Evolutionary conservation across 345 rosid species (phyloP).

Genomic region (Schrenkiella parvula): DNA sequence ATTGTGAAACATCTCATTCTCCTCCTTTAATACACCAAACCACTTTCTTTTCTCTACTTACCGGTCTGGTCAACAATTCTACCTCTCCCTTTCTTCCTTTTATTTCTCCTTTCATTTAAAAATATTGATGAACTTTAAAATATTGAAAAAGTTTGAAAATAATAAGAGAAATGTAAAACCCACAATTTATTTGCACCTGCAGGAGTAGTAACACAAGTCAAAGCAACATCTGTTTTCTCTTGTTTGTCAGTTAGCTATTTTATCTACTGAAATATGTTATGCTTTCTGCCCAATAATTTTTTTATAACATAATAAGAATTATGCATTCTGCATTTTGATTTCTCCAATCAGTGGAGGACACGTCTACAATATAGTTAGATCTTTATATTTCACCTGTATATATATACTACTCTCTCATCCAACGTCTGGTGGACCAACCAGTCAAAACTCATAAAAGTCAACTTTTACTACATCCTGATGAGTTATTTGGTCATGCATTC

Average conservation of each 20-base stretch:
- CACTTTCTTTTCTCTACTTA: constrained; percentile 24
- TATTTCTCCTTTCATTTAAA: neutral
- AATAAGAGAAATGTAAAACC: neutral
- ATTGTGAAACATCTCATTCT: constrained; percentile 25
- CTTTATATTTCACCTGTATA: neutral
- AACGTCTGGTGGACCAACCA: constrained; percentile 91
- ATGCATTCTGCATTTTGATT: neutral
- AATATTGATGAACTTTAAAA: neutral
- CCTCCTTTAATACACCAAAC: constrained; percentile 25
- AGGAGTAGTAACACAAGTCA: constrained; percentile 18
- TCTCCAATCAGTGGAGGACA: neutral
- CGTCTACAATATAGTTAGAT: neutral
- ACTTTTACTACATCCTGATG: neutral
- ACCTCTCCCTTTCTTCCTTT: neutral
- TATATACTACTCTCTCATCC: constrained; percentile 1
- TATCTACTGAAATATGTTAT: constrained; percentile 10
- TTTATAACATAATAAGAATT: neutral
- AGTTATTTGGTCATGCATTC: constrained; percentile 16
- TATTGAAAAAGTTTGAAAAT: neutral
- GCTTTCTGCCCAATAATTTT: constrained; percentile 12
- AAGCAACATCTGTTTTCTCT: constrained; percentile 24
- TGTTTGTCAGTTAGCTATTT: constrained; percentile 27
- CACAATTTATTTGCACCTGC: neutral
- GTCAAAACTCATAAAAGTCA: constrained; percentile 47
- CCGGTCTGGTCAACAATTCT: constrained; percentile 27